Evolutionary conservation across 148 eudicot genomes (phyloP).

Genomic region (Cornus kousa): DNA sequence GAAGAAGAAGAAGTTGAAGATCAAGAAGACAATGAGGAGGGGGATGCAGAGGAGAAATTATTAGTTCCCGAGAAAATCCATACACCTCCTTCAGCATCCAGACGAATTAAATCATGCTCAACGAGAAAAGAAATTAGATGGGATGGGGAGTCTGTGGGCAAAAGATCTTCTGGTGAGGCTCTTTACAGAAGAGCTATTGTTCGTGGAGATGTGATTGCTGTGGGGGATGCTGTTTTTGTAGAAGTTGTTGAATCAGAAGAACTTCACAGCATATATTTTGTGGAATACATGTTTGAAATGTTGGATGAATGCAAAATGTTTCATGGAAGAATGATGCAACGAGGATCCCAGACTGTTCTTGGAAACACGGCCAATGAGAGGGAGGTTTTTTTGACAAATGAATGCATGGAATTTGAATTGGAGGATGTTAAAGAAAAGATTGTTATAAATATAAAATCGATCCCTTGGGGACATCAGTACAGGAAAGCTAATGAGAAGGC

Average conservation of each 20-base stretch:
- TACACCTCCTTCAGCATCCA: constrained; percentile 25
- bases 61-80: constrained; percentile 31
- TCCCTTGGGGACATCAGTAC: constrained; percentile 77
- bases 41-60: constrained; percentile 46
- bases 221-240: constrained; percentile 64
- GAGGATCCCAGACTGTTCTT: constrained; percentile 74
- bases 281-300: constrained; percentile 92
- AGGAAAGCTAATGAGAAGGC: constrained; percentile 61
- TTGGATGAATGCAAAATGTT: constrained; percentile 55
- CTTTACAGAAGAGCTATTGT: constrained; percentile 61
- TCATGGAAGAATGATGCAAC: constrained; percentile 79
- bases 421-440: constrained; percentile 48
- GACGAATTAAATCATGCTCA: constrained; percentile 36
- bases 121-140: constrained; percentile 49
- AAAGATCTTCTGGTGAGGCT: constrained; percentile 31
- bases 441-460: constrained; percentile 45
- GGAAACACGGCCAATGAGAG: constrained; percentile 78
- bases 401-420: constrained; percentile 72
- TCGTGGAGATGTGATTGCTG: constrained; percentile 50
- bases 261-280: constrained; percentile 51
- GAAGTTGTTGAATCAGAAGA: constrained; percentile 50
- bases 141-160: constrained; percentile 61
- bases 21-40: constrained; percentile 58
- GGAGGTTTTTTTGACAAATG: constrained; percentile 82
- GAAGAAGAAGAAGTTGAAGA: constrained; percentile 49